phyloP scores from a whole-genome alignment of 2,329 filamentous ascomycete species.

The Ceratocystiopsis minuta region DNA sequence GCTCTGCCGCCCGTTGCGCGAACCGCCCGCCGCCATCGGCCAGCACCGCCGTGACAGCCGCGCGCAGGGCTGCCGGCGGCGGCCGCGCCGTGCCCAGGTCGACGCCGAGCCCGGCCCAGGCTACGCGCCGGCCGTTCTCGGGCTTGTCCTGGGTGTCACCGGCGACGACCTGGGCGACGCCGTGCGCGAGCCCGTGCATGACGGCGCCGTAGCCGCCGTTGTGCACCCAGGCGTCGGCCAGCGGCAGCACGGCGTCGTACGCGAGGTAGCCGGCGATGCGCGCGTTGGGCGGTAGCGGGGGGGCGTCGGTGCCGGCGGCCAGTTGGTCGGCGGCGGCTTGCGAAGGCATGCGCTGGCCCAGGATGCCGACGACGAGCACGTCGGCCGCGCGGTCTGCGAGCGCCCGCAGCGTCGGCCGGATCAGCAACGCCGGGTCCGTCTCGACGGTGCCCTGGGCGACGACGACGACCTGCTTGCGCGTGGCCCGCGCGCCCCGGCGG shows the following conservation, averaged over 20 bases:
- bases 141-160: conserved; percentile 24
- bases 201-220: conserved; percentile 24
- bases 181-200: conserved; percentile 22
- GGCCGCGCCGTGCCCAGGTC: conserved; percentile 15
- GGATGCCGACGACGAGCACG: conserved; percentile 18
- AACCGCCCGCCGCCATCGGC: conserved; percentile 8
- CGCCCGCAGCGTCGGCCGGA: conserved; percentile 20
- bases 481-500: neutral
- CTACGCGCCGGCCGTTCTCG: conserved; percentile 19
- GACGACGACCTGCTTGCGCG: conserved; percentile 17
- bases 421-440: conserved; percentile 19
- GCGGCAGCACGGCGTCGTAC: conserved; percentile 21
- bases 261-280: conserved; percentile 20
- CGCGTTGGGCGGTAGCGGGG: conserved; percentile 14
- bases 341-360: conserved; percentile 14
- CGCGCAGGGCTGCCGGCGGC: conserved; percentile 11
- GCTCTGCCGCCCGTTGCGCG: conserved; percentile 7
- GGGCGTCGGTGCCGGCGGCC: neutral
- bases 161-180: conserved; percentile 21
- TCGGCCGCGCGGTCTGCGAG: conserved; percentile 11
- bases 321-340: conserved; percentile 8
- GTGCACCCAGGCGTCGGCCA: conserved; percentile 20
- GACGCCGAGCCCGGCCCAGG: conserved; percentile 18
- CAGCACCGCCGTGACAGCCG: conserved; percentile 15
- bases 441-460: conserved; percentile 24